Conservation (phyloP, 2,329 filamentous ascomycete species). For the Sporothrix protearum region DNA sequence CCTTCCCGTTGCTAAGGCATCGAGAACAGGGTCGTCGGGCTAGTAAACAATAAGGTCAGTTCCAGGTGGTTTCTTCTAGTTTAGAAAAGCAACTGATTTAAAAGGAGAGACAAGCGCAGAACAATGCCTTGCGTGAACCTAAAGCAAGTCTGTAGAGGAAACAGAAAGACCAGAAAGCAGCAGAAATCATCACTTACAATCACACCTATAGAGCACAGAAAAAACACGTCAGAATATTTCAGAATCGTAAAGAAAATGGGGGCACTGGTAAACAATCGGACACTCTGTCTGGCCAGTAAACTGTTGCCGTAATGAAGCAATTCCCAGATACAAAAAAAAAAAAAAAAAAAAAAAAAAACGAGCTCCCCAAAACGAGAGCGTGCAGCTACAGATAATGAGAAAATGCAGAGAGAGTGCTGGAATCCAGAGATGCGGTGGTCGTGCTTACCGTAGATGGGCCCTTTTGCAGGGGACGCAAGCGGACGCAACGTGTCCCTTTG, state of each 20-base stretch:
- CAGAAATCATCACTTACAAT: slow-evolving; percentile 16
- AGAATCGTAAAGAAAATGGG: background rate
- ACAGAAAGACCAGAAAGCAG: background rate
- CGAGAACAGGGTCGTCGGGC: slow-evolving; percentile 74
- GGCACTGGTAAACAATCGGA: background rate
- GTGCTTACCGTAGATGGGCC: slow-evolving; percentile 66
- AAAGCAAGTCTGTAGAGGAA: background rate
- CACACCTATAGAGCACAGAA: slow-evolving; percentile 17
- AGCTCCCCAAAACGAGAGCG: background rate
- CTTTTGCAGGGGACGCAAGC: slow-evolving; percentile 83
- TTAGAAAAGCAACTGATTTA: background rate
- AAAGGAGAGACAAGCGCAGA: background rate
- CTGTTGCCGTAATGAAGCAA: background rate
- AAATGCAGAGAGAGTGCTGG: background rate
- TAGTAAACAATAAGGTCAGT: slow-evolving; percentile 33
- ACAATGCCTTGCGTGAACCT: background rate
- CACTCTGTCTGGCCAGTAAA: background rate
- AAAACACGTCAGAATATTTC: background rate
- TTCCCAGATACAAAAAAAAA: background rate
- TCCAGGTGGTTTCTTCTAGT: background rate
- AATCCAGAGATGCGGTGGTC: background rate
- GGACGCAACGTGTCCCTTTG: slow-evolving; percentile 78
- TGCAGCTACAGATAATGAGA: background rate
- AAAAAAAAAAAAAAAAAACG: no score
- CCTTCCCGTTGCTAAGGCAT: slow-evolving; percentile 73